Evolutionary conservation across 2,329 filamentous ascomycete genomes (phyloP).

Genomic region (Teratosphaeria nubilosa): DNA sequence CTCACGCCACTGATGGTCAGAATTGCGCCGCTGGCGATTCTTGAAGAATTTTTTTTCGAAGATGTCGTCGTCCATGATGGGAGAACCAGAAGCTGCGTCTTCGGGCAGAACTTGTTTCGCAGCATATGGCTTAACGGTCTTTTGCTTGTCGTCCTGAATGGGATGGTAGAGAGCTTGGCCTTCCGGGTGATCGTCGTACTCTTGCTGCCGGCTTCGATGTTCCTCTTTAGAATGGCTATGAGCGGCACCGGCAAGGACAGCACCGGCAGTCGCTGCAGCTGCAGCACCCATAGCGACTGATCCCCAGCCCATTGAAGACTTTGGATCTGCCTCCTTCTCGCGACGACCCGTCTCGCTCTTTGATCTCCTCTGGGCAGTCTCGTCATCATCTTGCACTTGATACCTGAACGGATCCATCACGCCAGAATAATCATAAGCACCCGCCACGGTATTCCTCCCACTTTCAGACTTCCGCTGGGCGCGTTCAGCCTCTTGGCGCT

Average conservation of each 20-base stretch:
- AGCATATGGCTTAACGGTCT: neutral
- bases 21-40: slow-evolving; percentile 18
- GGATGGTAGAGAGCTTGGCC: slow-evolving; percentile 5
- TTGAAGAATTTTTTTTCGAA: slow-evolving; percentile 38
- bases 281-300: slow-evolving; percentile 28
- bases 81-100: slow-evolving; percentile 26
- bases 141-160: slow-evolving; percentile 3
- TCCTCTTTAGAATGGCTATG: slow-evolving; percentile 9
- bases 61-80: slow-evolving; percentile 36
- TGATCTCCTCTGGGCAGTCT: neutral
- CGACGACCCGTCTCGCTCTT: slow-evolving; percentile 11
- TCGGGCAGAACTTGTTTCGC: slow-evolving; percentile 18
- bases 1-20: slow-evolving; percentile 14
- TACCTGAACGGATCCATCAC: neutral
- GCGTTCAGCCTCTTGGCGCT: slow-evolving; percentile 12
- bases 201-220: slow-evolving; percentile 8
- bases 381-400: neutral
- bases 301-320: slow-evolving; percentile 23
- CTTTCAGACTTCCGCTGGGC: neutral
- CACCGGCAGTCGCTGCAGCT: slow-evolving; percentile 21
- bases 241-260: slow-evolving; percentile 17
- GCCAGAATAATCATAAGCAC: neutral
- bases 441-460: neutral
- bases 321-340: slow-evolving; percentile 11
- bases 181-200: slow-evolving; percentile 6